Percentiles rank a stretch among this genome's conserved stretches.
Conservation (phyloP, 805 yeast species). For the Starmera amethionina region DNA sequence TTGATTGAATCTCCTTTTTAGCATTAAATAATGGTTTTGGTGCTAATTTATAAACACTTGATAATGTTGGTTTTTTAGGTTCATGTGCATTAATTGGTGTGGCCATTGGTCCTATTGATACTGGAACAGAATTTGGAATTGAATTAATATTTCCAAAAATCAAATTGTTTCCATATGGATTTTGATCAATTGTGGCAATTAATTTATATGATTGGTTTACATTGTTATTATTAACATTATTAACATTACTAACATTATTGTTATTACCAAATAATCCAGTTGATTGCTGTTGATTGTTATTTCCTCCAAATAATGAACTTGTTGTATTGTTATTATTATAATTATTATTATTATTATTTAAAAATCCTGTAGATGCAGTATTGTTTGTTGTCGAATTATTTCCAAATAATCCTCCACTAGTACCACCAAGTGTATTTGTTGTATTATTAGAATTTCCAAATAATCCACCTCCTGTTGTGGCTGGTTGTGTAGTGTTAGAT, state of each 20-base stretch:
- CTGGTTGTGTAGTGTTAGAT: slow-evolving; percentile 19
- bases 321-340: slow-evolving; percentile 4
- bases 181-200: slow-evolving; percentile 28
- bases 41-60: slow-evolving; percentile 51
- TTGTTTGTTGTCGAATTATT: slow-evolving; percentile 12
- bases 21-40: slow-evolving; percentile 49
- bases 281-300: slow-evolving; percentile 14
- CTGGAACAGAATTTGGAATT: slow-evolving; percentile 26
- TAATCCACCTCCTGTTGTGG: slow-evolving; percentile 23
- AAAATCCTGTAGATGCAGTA: slow-evolving; percentile 20
- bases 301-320: slow-evolving; percentile 15
- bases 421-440: slow-evolving; percentile 14
- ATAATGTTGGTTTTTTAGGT: slow-evolving; percentile 52
- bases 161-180: slow-evolving; percentile 78
- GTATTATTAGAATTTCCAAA: slow-evolving; percentile 26
- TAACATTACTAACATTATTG: slow-evolving; percentile 5
- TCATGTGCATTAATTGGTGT: slow-evolving; percentile 35
- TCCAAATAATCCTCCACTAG: slow-evolving; percentile 30
- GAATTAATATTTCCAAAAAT: slow-evolving; percentile 38
- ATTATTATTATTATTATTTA: slow-evolving; percentile 20
- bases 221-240: slow-evolving; percentile 14
- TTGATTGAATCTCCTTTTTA: background rate
- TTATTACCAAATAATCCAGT: slow-evolving; percentile 33
- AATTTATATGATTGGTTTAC: slow-evolving; percentile 17
- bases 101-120: slow-evolving; percentile 31